Base-by-base conservation (phyloP, 495 filamentous ascomycete genomes). In the Penicillium paradoxum region DNA sequence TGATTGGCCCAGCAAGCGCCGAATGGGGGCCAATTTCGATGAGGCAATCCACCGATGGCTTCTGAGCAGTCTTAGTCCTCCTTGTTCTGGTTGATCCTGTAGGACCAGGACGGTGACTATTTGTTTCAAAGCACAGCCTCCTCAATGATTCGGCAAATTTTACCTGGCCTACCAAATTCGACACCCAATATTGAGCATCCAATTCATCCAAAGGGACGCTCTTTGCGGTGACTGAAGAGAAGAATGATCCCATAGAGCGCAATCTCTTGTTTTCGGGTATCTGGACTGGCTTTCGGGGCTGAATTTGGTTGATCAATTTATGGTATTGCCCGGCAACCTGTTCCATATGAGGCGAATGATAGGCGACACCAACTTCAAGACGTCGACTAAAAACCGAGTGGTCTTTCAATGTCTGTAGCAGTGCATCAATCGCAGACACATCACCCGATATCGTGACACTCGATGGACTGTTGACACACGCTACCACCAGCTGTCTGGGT, bases 261-360 rank as follows among this genome's bases (percentile, higher is more conserved):
- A 6, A 1, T 4, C 4, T 30, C 9, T n/a, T n/a, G 19, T 41
- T 22, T 17, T 8, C 18, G 10, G 18, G 6, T 18, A 21, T 22
- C 18, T 21, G 9, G 8, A 11, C 18, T 24, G 24, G 17, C 10
- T 43, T 9, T 18, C 15, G 17, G 3, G 22, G 53, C 22, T 30
- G 30, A 18, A 38, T 71, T 51, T 25, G 38, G 1, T 44, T 17
- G 13, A 70, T 57, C 1, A 60, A 33, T 15, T 57, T 45, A 1
- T 59, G 27, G 49, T 72, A 73, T 0, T 55, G 30, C 11, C 57
- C 49, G 0, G 57, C 57, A 22, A 73, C 47, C 3, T 43, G 43
- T 4, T 50, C n/a, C 77, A 87, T 86, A 53, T 86, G 80, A 44
- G 77, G 74, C 2, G 83, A 86, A 57, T 88, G 85, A 54, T 83